These are phyloP conservation scores for Hygrophorus russula DNA, from an alignment of 768 basidiomycete species.

Conservation along the genomic window DNA sequence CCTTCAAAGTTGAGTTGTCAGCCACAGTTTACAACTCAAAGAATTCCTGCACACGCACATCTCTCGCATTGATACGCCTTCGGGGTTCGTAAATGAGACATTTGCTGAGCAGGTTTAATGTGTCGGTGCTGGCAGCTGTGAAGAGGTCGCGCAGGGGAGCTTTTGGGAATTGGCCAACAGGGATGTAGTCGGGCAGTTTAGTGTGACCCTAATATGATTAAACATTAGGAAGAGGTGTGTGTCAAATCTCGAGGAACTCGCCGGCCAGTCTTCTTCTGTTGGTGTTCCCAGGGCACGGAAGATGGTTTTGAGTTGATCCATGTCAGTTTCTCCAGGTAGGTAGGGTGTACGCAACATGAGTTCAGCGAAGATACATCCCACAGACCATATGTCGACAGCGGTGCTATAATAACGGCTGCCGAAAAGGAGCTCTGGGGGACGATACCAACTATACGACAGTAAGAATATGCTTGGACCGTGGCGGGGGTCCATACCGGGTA, in stretches of 20 bases:
- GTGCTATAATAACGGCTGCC: slow-evolving; percentile 86
- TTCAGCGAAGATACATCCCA: slow-evolving; percentile 96
- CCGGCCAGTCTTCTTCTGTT: slow-evolving; percentile 96
- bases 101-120: slow-evolving; percentile 69
- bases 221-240: neutral
- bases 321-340: slow-evolving; percentile 88
- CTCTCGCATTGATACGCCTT: slow-evolving; percentile 66
- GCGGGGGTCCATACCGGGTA: slow-evolving; percentile 59
- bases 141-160: slow-evolving; percentile 78
- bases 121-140: slow-evolving; percentile 80
- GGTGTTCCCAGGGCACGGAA: slow-evolving; percentile 95
- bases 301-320: slow-evolving; percentile 92
- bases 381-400: slow-evolving; percentile 93
- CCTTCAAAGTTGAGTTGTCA: slow-evolving; percentile 30
- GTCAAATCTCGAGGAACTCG: slow-evolving; percentile 24
- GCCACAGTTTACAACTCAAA: slow-evolving; percentile 2
- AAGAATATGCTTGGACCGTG: neutral
- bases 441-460: slow-evolving; percentile 73
- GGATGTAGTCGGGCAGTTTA: slow-evolving; percentile 81
- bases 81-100: slow-evolving; percentile 82
- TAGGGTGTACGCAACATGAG: slow-evolving; percentile 95
- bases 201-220: slow-evolving; percentile 62
- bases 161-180: slow-evolving; percentile 79
- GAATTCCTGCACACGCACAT: slow-evolving; percentile 38
- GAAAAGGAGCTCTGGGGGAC: slow-evolving; percentile 90